A percentile compares a stretch with the other conserved stretches of the same genome.
Evolutionary conservation across 225 moss, liverwort and hornwort species (phyloP).

Genomic region (Sphagnum contortum): DNA sequence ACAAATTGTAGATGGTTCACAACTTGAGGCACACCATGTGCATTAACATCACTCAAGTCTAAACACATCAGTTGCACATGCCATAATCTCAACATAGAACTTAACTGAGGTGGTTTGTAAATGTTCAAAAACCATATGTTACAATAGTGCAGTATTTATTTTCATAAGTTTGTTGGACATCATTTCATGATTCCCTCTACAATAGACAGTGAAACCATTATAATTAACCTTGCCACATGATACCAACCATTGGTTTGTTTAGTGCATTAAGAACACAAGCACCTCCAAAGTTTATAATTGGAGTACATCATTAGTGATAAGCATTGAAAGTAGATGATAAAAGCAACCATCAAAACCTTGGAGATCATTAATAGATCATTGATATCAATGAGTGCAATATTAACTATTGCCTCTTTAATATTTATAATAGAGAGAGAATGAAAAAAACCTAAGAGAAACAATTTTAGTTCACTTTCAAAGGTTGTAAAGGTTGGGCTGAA

Average conservation of each 20-base stretch:
- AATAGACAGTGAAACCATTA: background rate
- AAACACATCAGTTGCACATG: slow-evolving; percentile 43
- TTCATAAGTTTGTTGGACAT: slow-evolving; percentile 27
- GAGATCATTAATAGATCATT: no score
- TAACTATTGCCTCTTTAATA: no score
- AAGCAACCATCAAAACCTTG: no score
- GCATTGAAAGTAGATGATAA: no score
- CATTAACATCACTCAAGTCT: slow-evolving; percentile 30
- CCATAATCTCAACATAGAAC: slow-evolving; percentile 42
- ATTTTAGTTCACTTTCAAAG: slow-evolving; percentile 26
- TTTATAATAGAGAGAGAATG: no score
- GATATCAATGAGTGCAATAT: no score
- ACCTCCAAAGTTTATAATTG: no score
- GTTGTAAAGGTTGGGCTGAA: slow-evolving; percentile 25
- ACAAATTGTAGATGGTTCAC: background rate
- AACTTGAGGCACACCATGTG: slow-evolving; percentile 41
- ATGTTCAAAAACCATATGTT: slow-evolving; percentile 53
- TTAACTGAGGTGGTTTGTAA: slow-evolving; percentile 41
- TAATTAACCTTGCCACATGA: background rate
- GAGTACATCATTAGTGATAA: no score
- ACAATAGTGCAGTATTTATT: slow-evolving; percentile 40
- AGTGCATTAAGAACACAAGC: no score
- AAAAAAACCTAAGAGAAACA: slow-evolving; percentile 36
- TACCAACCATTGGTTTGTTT: no score
- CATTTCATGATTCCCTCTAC: slow-evolving; percentile 28